Evolutionary conservation across 2,329 filamentous ascomycete species (phyloP).

Genomic region (Calonectria ilicicola): DNA sequence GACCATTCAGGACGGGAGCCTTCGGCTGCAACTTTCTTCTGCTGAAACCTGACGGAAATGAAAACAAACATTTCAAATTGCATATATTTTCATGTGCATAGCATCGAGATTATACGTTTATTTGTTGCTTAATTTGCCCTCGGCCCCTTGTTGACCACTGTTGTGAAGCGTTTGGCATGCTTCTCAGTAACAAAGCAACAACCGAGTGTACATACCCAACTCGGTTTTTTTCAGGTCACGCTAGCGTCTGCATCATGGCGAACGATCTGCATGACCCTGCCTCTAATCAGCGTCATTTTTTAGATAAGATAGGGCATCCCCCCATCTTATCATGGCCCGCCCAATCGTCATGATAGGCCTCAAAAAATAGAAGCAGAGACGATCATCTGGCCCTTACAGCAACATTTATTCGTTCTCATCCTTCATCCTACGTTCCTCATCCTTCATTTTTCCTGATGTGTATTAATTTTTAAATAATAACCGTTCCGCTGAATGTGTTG

Average conservation of each 20-base stretch:
- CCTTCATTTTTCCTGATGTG: not conserved
- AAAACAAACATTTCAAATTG: not conserved
- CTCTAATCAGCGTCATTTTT: constrained; percentile 5
- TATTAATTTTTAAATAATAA: not conserved
- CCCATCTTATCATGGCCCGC: not conserved
- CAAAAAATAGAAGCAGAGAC: not conserved
- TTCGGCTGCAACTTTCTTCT: not conserved
- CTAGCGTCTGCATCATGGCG: constrained; percentile 12
- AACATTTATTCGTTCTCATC: too few species aligned
- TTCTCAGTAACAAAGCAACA: not conserved
- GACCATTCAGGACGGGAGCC: not conserved
- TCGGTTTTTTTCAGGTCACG: constrained; percentile 2
- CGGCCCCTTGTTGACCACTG: not conserved
- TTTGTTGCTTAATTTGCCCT: not conserved
- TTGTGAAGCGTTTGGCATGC: not conserved
- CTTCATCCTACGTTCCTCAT: too few species aligned
- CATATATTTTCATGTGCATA: not conserved
- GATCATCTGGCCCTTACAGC: not conserved
- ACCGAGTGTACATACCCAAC: constrained; percentile 19
- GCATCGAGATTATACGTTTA: not conserved
- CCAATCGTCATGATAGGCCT: not conserved
- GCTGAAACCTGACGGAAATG: not conserved
- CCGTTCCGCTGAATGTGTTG: not conserved
- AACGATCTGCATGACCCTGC: constrained; percentile 22
- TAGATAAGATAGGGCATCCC: constrained; percentile 10